Conservation (phyloP, 1,139 yeast species). For the Taphrina communis region DNA sequence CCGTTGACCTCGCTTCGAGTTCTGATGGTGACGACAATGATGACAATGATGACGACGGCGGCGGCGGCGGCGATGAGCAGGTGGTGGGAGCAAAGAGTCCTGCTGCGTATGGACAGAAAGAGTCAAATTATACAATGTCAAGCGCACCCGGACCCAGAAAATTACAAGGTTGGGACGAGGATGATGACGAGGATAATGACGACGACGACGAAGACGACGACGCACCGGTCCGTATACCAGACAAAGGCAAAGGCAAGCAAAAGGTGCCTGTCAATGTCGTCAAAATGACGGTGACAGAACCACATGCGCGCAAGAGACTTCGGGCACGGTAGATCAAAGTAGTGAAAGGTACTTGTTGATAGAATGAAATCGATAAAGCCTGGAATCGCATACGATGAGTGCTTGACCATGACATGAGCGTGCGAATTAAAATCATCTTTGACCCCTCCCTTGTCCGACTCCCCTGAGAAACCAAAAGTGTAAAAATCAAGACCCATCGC, state of each 20-base stretch:
- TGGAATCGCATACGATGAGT: not conserved
- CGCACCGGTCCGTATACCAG: not conserved
- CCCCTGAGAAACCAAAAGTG: no score
- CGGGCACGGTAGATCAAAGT: not conserved
- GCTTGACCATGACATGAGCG: not conserved
- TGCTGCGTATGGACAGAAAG: not conserved
- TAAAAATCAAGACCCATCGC: no score
- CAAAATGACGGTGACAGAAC: not conserved
- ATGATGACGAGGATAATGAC: conserved; percentile 19
- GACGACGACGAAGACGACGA: not conserved
- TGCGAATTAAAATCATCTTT: no score
- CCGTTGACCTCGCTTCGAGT: conserved; percentile 45
- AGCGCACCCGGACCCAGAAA: conserved; percentile 3
- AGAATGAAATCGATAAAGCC: not conserved
- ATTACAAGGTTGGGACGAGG: conserved; percentile 24
- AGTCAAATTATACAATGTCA: not conserved
- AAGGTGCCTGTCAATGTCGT: not conserved
- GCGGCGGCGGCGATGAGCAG: not conserved
- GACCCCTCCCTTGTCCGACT: no score
- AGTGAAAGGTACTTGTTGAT: no score
- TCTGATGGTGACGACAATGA: not conserved
- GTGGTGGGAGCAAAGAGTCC: not conserved
- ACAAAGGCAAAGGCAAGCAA: conserved; percentile 7
- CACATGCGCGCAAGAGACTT: not conserved
- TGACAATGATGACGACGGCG: conserved; percentile 1